These are phyloP conservation scores for Eucalyptus sp. DNA, from an alignment of 345 rosid genomes.

Conservation along the genomic window DNA sequence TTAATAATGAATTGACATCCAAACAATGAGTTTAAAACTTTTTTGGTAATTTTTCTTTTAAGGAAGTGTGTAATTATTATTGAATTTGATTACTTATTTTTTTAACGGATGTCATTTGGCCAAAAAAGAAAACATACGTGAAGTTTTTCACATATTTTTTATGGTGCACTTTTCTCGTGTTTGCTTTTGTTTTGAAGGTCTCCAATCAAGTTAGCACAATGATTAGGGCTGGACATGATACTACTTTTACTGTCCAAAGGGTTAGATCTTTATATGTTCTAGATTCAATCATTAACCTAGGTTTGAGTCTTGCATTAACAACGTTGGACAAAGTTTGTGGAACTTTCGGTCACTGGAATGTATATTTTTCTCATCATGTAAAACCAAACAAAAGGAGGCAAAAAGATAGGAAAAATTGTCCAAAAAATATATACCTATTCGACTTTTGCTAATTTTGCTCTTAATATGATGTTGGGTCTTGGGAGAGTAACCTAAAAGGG, in stretches of 20 bases:
- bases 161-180: background rate
- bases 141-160: background rate
- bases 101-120: background rate
- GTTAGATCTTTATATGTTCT: background rate
- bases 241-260: background rate
- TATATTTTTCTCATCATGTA: background rate
- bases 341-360: background rate
- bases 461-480: background rate
- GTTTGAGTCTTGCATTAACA: background rate
- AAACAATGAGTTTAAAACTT: background rate
- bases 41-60: background rate
- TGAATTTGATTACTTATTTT: background rate
- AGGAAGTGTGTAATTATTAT: background rate
- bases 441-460: background rate
- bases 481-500: background rate
- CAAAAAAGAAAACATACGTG: background rate
- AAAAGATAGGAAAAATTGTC: background rate
- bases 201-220: background rate
- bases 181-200: background rate
- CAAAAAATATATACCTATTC: too few relatives aligned
- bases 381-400: background rate
- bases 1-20: background rate
- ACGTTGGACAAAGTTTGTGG: background rate
- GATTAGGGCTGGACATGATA: background rate
- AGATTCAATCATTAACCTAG: background rate